These are phyloP conservation scores for Kwoniella bestiolae DNA, from an alignment of 768 basidiomycete species.

Conservation along the genomic window DNA sequence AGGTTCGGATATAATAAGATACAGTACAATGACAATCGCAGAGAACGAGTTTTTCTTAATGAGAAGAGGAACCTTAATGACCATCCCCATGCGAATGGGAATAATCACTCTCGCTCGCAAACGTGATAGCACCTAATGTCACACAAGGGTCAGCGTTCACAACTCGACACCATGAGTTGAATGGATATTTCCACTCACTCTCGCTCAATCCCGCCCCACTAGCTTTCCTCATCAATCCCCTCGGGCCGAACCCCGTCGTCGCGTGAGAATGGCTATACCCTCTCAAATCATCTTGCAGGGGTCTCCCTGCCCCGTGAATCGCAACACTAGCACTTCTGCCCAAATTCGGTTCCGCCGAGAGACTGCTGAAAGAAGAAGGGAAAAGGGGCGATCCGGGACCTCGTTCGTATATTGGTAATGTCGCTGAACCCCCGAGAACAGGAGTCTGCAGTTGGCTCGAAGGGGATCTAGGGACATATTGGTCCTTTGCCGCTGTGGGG, in stretches of 20 bases:
- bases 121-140: conserved; percentile 50
- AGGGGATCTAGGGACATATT: conserved; percentile 22
- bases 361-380: conserved; percentile 75
- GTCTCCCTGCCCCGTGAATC: conserved; percentile 28
- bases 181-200: conserved; percentile 37
- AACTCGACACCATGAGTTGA: not conserved
- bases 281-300: conserved; percentile 13
- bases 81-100: conserved; percentile 10
- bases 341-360: conserved; percentile 71
- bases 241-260: conserved; percentile 5
- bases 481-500: conserved; percentile 6
- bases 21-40: not conserved
- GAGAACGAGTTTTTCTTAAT: not conserved
- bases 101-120: conserved; percentile 45
- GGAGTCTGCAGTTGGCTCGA: conserved; percentile 6
- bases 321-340: conserved; percentile 45
- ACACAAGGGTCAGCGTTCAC: not conserved
- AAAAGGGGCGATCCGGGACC: conserved; percentile 77
- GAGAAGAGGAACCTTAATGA: not conserved
- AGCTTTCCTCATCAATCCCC: conserved; percentile 36
- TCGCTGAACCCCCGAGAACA: conserved; percentile 7
- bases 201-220: conserved; percentile 49
- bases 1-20: not conserved
- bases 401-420: conserved; percentile 60
- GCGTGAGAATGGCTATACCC: conserved; percentile 3